Evolutionary conservation across 176 grass and related monocot species (phyloP).

Genomic region (Ensete glaucum): DNA sequence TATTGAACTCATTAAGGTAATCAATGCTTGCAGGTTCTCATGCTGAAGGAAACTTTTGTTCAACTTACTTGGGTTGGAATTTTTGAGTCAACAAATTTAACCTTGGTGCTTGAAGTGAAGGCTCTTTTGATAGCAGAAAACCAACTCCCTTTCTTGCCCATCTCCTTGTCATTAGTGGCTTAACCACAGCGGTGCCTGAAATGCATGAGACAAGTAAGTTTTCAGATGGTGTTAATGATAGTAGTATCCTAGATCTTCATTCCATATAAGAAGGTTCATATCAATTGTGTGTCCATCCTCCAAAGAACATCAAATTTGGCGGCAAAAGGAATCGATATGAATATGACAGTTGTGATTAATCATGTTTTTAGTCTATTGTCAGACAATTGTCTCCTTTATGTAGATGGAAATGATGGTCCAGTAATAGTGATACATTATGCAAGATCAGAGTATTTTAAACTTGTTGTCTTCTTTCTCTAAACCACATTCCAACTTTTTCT

Average conservation of each 20-base stretch:
- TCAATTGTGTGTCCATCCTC: too few species aligned
- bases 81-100: conserved; percentile 22
- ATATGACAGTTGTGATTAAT: too few species aligned
- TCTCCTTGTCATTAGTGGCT: conserved; percentile 52
- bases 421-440: too few species aligned
- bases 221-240: neutral
- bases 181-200: neutral
- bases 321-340: too few species aligned
- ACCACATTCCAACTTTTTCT: too few species aligned
- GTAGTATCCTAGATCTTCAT: neutral
- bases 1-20: neutral
- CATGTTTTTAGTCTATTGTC: too few species aligned
- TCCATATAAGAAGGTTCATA: too few species aligned
- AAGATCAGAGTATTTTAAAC: too few species aligned
- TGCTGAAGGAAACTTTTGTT: conserved; percentile 5
- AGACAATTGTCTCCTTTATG: too few species aligned
- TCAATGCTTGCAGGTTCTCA: conserved; percentile 3
- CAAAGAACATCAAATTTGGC: too few species aligned
- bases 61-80: conserved; percentile 42
- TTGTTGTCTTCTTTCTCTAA: too few species aligned
- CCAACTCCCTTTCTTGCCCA: conserved; percentile 96
- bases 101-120: conserved; percentile 59
- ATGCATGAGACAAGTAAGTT: neutral
- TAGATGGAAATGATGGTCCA: too few species aligned
- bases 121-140: conserved; percentile 69